These are phyloP conservation scores for Plenodomus lindquistii DNA, from an alignment of 2,329 filamentous ascomycete species.

Conservation along the genomic window DNA sequence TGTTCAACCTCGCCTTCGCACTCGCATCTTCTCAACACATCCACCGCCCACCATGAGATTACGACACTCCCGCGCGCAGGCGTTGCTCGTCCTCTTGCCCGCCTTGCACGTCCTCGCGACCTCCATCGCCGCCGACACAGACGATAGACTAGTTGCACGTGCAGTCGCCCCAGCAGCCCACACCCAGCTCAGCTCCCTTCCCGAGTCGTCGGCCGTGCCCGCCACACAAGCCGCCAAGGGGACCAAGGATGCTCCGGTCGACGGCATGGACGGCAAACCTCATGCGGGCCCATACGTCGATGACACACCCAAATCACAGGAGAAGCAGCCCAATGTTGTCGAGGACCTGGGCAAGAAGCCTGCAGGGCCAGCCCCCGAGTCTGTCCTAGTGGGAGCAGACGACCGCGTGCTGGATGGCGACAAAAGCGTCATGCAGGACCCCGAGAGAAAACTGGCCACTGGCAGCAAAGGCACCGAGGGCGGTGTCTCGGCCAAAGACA, in stretches of 20 bases:
- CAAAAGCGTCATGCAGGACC: slow-evolving; percentile 93
- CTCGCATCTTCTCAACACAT: slow-evolving; percentile 9
- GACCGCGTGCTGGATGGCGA: slow-evolving; percentile 54
- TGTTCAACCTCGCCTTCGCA: background rate
- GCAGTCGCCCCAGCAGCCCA: slow-evolving; percentile 34
- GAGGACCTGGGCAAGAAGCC: slow-evolving; percentile 45
- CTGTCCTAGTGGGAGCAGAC: slow-evolving; percentile 39
- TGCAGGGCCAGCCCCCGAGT: slow-evolving; percentile 15
- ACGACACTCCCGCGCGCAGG: slow-evolving; percentile 56
- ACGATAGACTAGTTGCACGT: slow-evolving; percentile 32
- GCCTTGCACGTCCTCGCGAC: slow-evolving; percentile 62
- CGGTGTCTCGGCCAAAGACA: slow-evolving; percentile 85
- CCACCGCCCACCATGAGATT: slow-evolving; percentile 60
- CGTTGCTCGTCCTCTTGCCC: slow-evolving; percentile 59
- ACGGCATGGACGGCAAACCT: slow-evolving; percentile 91
- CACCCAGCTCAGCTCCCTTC: slow-evolving; percentile 21
- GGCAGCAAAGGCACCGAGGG: slow-evolving; percentile 88
- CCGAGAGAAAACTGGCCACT: slow-evolving; percentile 72
- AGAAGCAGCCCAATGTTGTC: slow-evolving; percentile 39
- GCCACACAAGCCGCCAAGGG: slow-evolving; percentile 46
- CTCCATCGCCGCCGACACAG: slow-evolving; percentile 44
- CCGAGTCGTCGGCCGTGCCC: slow-evolving; percentile 27
- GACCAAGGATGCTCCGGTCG: slow-evolving; percentile 83
- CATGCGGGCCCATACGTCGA: slow-evolving; percentile 82
- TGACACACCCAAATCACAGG: slow-evolving; percentile 40